phyloP scores from a whole-genome alignment of 2,329 filamentous ascomycete genomes.

The Diaporthe sp. region DNA sequence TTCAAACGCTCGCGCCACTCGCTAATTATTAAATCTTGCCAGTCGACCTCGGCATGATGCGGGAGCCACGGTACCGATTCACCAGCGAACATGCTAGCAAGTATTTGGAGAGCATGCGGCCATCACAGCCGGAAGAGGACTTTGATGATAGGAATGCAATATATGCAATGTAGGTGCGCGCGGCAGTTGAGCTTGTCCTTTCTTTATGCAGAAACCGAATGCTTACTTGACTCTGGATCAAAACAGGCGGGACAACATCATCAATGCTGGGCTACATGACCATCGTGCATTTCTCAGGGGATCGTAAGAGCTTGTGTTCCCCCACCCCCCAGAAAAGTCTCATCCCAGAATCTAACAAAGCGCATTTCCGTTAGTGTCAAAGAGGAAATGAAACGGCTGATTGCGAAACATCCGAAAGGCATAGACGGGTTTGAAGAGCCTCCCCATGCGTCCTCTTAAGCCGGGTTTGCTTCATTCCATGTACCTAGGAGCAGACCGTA shows the following conservation, averaged over 20 bases:
- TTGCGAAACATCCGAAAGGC: background rate
- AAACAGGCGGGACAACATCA: slow-evolving; percentile 6
- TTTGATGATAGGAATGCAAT: slow-evolving; percentile 2
- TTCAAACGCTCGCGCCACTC: no score
- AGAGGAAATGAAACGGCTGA: background rate
- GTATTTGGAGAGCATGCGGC: background rate
- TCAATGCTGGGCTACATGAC: background rate
- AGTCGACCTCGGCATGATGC: slow-evolving; percentile 12
- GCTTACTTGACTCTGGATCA: background rate
- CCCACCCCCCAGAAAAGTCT: no score
- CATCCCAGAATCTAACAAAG: background rate
- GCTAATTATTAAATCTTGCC: background rate
- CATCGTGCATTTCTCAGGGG: background rate
- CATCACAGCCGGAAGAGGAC: slow-evolving; percentile 1
- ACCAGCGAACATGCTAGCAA: background rate
- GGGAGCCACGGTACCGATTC: background rate
- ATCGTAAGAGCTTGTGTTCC: background rate
- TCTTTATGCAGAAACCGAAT: background rate
- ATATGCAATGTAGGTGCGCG: background rate
- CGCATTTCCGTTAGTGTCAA: background rate
- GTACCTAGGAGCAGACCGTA: background rate
- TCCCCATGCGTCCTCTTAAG: no score
- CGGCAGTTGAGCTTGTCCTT: no score
- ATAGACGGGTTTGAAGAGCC: background rate
- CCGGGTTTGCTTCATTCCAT: background rate